Evolutionary conservation across 2,329 filamentous ascomycete species (phyloP), one percentile per base, ranked within the genome.

Genomic region (Stromatinia cepivora): DNA sequence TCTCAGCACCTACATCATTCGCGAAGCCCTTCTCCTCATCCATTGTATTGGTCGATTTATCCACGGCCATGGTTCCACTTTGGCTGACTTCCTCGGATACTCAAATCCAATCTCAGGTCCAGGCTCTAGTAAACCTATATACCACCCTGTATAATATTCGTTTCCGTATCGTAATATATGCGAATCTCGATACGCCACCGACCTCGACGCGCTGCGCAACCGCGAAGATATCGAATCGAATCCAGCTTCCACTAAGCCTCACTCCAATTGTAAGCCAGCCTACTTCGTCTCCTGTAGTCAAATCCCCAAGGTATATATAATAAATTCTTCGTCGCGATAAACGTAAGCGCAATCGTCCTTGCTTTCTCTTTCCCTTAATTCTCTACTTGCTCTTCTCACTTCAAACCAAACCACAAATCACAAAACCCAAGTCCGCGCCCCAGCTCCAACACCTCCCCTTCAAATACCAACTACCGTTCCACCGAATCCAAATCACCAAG

Each of bases 21-120:
- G 61, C 20, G 15, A 31, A 11, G 13, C 66, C 66, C 20, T 64
- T 69, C 66, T 69, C 66, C 28, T 69, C 66, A 15, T 64, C 58
- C 28, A 57, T 56, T 11, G 3, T 48, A 20, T 31, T 20, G 7
- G n/a, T 34, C 13, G 45, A 28, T 54, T 63, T 63, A 20, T 63
- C 48, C 46, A 64, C 46, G 34, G 34, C 61, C 61, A 64, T 53
- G n/a, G 13, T 52, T 15, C 10, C 34, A 13, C 10, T 9, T 36
- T 28, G 31, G n/a, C 46, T 28, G 9, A 63, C 36, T 22, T 2
- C 9, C 31, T 34, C 22, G 5, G 11, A 39, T 8, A 13, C 10
- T 4, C 2, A 39, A 13, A 28, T 28, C 34, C 46, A 36, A 36
- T 11, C n/a, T n/a, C 7, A 9, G 25, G 22, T 28, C 34, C n/a